Percentiles rank a stretch among this genome's conserved stretches.
phyloP scores from a whole-genome alignment of 2,329 filamentous ascomycete species.

The Colletotrichum lentis region DNA sequence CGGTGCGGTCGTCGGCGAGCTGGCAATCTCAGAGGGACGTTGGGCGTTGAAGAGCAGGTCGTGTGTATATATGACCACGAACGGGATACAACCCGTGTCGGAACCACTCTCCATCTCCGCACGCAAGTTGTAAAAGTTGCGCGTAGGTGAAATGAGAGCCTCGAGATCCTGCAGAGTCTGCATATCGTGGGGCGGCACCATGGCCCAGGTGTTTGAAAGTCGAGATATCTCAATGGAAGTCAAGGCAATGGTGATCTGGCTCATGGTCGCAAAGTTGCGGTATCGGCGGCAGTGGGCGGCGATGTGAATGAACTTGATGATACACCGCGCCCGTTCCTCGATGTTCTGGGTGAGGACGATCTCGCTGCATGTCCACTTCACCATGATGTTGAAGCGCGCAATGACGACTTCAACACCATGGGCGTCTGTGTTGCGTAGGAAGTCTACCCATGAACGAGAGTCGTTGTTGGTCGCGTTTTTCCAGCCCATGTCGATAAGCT shows the following conservation, averaged over 20 bases:
- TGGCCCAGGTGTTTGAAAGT: conserved; percentile 73
- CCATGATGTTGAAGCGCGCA: conserved; percentile 86
- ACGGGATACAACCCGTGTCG: conserved; percentile 80
- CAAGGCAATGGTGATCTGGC: conserved; percentile 79
- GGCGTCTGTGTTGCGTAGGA: conserved; percentile 75
- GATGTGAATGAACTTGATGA: conserved; percentile 85
- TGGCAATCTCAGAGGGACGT: conserved; percentile 76
- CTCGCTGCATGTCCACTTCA: conserved; percentile 86
- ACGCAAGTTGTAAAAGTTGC: conserved; percentile 79
- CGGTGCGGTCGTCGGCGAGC: conserved; percentile 70
- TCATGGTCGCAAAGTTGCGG: conserved; percentile 85
- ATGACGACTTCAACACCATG: conserved; percentile 84
- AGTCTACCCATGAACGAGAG: conserved; percentile 82
- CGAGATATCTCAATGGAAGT: conserved; percentile 76
- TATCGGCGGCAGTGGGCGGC: conserved; percentile 77
- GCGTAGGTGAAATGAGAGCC: conserved; percentile 75
- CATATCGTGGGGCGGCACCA: conserved; percentile 72
- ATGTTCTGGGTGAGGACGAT: conserved; percentile 76
- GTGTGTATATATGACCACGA: conserved; percentile 84
- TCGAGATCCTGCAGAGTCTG: conserved; percentile 74
- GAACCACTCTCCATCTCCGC: conserved; percentile 78
- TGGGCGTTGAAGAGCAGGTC: conserved; percentile 84
- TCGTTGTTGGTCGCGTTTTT: conserved; percentile 72
- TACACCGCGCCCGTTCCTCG: conserved; percentile 76
- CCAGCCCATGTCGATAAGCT: conserved; percentile 84